Evolutionary conservation across 2,329 filamentous ascomycete genomes (phyloP).

Genomic region (Xylaria sp.): DNA sequence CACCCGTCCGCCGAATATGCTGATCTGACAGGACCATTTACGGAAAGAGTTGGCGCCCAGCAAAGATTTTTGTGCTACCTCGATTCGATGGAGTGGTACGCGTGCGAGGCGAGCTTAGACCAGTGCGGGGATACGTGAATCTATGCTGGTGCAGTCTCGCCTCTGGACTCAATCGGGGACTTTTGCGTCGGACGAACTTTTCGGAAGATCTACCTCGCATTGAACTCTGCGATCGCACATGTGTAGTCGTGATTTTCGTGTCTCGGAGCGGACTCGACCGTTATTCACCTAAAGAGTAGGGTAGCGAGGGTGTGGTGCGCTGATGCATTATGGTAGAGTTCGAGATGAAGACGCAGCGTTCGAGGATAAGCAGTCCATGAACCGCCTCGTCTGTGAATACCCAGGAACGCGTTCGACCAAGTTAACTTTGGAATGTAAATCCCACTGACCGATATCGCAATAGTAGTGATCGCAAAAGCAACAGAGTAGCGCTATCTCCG

Average conservation of each 20-base stretch:
- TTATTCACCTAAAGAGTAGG: neutral
- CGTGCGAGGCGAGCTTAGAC: constrained; percentile 38
- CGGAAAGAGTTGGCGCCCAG: constrained; percentile 38
- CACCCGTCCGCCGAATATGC: constrained; percentile 33
- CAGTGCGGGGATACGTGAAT: constrained; percentile 30
- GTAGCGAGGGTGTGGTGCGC: neutral
- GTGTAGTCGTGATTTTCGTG: constrained; percentile 10
- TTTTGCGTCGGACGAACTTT: constrained; percentile 17
- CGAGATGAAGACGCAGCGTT: neutral
- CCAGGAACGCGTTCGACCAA: neutral
- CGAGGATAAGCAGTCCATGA: too few relatives aligned
- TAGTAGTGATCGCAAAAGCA: neutral
- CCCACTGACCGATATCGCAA: neutral
- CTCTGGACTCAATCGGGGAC: constrained; percentile 11
- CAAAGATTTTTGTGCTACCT: constrained; percentile 30
- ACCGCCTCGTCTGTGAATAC: neutral
- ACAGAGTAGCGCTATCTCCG: neutral
- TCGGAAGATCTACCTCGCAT: constrained; percentile 21
- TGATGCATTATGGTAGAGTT: neutral
- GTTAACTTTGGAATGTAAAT: neutral
- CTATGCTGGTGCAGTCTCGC: constrained; percentile 23
- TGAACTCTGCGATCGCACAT: neutral
- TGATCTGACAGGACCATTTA: constrained; percentile 36
- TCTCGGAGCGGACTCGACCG: constrained; percentile 32
- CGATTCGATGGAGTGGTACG: constrained; percentile 39